These are phyloP conservation scores for Russula sp. DNA, from an alignment of 768 basidiomycete genomes.

Conservation along the genomic window DNA sequence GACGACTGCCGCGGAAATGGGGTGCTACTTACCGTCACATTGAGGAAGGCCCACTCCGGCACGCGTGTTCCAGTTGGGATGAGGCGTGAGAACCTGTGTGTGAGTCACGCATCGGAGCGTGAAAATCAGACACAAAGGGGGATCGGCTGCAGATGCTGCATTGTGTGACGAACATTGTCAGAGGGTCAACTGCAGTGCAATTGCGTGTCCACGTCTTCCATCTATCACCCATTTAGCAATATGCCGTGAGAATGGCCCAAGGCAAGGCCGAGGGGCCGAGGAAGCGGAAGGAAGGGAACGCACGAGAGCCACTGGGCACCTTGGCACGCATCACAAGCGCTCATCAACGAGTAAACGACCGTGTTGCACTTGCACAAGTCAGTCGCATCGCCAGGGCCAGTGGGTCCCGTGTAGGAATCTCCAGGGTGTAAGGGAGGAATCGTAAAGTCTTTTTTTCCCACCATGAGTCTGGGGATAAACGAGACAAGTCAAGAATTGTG, in stretches of 20 bases:
- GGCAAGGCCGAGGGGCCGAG: too few relatives aligned
- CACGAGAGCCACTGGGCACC: slow-evolving; percentile 18
- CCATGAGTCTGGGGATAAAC: not conserved
- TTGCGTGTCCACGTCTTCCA: not conserved
- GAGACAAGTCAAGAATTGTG: not conserved
- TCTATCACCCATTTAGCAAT: not conserved
- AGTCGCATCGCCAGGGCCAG: slow-evolving; percentile 24
- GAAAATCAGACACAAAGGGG: not conserved
- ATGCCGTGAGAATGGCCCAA: not conserved
- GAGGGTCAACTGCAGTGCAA: not conserved
- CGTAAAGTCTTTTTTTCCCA: not conserved
- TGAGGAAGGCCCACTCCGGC: slow-evolving; percentile 11
- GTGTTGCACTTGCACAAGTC: slow-evolving; percentile 32
- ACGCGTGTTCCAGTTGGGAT: slow-evolving; percentile 5
- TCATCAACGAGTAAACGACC: slow-evolving; percentile 33
- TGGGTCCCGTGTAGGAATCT: slow-evolving; percentile 11
- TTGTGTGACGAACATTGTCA: not conserved
- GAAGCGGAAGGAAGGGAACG: not conserved
- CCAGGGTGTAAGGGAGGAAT: not conserved
- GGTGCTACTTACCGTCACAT: slow-evolving; percentile 12
- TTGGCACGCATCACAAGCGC: slow-evolving; percentile 34
- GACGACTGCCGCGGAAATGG: too few relatives aligned
- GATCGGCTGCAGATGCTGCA: not conserved
- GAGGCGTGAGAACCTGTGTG: not conserved
- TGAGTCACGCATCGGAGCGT: not conserved